A percentile compares a stretch with the other conserved stretches of the same genome.
Conservation (phyloP, 2,329 filamentous ascomycete genomes). For the Alternaria viburni region DNA sequence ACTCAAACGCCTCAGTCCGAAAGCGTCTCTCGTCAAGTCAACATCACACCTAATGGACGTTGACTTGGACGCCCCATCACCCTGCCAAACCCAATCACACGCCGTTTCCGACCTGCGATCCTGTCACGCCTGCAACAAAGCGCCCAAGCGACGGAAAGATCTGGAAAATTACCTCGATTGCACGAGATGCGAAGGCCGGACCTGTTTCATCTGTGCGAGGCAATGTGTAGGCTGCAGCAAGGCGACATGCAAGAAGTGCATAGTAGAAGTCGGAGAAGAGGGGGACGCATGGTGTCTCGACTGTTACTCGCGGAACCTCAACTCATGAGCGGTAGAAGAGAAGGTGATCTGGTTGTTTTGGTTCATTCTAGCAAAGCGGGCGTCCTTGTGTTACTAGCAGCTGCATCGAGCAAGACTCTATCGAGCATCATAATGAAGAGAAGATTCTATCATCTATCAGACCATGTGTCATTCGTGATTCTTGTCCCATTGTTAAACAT, state of each 20-base stretch:
- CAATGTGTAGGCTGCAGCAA: slow-evolving; percentile 60
- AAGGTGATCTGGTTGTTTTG: neutral
- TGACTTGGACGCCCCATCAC: slow-evolving; percentile 22
- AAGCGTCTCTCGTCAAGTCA: slow-evolving; percentile 31
- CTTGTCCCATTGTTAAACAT: neutral
- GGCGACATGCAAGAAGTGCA: slow-evolving; percentile 71
- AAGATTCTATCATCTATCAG: neutral
- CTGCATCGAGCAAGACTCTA: neutral
- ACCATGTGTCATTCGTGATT: neutral
- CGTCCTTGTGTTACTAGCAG: neutral
- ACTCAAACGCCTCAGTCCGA: slow-evolving; percentile 32
- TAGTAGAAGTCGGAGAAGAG: slow-evolving; percentile 67
- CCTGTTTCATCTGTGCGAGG: slow-evolving; percentile 73
- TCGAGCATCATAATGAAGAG: neutral
- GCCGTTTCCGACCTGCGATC: slow-evolving; percentile 47
- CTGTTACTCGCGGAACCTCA: slow-evolving; percentile 52
- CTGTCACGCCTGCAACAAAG: slow-evolving; percentile 72
- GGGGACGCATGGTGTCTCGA: slow-evolving; percentile 72
- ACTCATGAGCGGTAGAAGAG: slow-evolving; percentile 11
- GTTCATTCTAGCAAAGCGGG: neutral
- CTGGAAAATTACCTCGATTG: slow-evolving; percentile 71
- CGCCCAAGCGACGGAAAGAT: slow-evolving; percentile 69
- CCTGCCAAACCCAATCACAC: slow-evolving; percentile 7
- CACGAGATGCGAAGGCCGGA: slow-evolving; percentile 64
- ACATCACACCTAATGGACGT: slow-evolving; percentile 44